These are phyloP conservation scores for Metarhizium rileyi DNA, from an alignment of 2,329 filamentous ascomycete genomes.

Conservation along the genomic window DNA sequence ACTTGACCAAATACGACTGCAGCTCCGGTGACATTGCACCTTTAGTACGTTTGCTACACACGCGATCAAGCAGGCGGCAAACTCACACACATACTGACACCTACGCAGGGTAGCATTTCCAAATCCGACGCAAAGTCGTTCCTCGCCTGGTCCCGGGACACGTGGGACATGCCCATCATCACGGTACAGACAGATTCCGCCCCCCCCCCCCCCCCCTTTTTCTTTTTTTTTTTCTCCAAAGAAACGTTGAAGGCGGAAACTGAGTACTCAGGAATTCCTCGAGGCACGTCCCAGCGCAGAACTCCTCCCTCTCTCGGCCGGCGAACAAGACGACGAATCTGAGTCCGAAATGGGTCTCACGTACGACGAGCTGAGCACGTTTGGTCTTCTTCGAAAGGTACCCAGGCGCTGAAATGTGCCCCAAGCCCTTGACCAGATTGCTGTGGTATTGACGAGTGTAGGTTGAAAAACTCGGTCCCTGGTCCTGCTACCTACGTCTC, in stretches of 20 bases:
- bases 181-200: constrained; percentile 13
- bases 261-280: constrained; percentile 42
- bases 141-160: constrained; percentile 44
- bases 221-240: too few relatives aligned
- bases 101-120: constrained; percentile 24
- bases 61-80: too few relatives aligned
- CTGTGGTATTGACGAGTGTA: constrained; percentile 20
- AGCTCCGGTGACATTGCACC: constrained; percentile 46
- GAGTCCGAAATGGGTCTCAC: constrained; percentile 29
- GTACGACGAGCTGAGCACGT: constrained; percentile 29
- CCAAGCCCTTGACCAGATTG: too few relatives aligned
- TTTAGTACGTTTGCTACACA: constrained; percentile 23
- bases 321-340: constrained; percentile 27
- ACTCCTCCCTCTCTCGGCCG: constrained; percentile 31
- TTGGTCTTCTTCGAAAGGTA: constrained; percentile 17
- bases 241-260: background rate
- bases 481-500: constrained; percentile 28
- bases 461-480: constrained; percentile 31
- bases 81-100: background rate
- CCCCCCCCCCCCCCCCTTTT: too few relatives aligned
- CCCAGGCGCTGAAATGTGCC: background rate
- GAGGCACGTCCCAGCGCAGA: constrained; percentile 47
- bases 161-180: constrained; percentile 53
- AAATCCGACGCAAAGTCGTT: constrained; percentile 60
- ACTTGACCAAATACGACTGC: constrained; percentile 46